Evolutionary conservation across 441 rosid species (phyloP).

Genomic region (Rhodomyrtus psidioides): DNA sequence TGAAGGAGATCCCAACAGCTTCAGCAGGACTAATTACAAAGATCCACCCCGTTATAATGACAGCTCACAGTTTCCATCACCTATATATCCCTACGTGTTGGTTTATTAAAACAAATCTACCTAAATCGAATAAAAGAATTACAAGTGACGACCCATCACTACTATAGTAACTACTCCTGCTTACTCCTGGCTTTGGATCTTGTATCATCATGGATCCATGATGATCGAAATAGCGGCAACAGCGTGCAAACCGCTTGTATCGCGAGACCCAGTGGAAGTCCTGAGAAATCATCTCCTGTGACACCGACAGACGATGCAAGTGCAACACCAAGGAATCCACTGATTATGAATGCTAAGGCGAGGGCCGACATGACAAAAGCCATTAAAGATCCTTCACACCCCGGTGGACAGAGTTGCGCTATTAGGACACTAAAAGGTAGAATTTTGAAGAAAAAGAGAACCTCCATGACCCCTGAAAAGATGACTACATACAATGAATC

Average conservation of each 20-base stretch:
- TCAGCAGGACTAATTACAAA: background rate
- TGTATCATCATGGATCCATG: slow-evolving; percentile 44
- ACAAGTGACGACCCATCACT: background rate
- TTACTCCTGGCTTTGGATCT: slow-evolving; percentile 23
- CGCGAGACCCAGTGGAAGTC: slow-evolving; percentile 45
- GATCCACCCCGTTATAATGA: background rate
- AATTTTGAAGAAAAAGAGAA: slow-evolving; percentile 57
- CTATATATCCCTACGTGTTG: background rate
- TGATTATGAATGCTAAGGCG: slow-evolving; percentile 61
- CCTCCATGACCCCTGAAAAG: slow-evolving; percentile 66
- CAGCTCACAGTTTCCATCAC: background rate
- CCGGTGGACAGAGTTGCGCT: slow-evolving; percentile 60
- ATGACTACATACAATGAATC: slow-evolving; percentile 51
- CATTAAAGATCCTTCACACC: slow-evolving; percentile 89
- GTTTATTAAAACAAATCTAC: background rate
- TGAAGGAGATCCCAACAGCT: background rate
- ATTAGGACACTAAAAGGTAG: slow-evolving; percentile 72
- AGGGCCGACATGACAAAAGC: slow-evolving; percentile 78
- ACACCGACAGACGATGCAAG: slow-evolving; percentile 57
- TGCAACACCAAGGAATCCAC: slow-evolving; percentile 69
- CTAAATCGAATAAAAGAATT: background rate
- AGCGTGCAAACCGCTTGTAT: slow-evolving; percentile 58
- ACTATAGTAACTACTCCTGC: slow-evolving; percentile 6
- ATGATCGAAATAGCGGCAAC: slow-evolving; percentile 50
- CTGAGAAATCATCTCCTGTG: slow-evolving; percentile 51